Base-by-base conservation (phyloP, 2,329 filamentous ascomycete genomes). In the Verticillium longisporum region DNA sequence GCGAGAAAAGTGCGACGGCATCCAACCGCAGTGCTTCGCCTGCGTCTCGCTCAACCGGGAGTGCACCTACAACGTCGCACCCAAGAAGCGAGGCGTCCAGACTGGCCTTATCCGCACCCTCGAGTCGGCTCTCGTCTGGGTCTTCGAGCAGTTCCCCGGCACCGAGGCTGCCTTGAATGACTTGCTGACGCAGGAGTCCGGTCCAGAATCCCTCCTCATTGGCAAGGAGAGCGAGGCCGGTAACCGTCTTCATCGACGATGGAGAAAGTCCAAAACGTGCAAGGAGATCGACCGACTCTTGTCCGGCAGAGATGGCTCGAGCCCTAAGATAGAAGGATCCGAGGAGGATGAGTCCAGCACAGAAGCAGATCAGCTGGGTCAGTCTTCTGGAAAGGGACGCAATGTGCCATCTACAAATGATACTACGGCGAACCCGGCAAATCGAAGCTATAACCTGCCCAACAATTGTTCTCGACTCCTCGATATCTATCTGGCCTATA, bases 61-160 rank as follows among this genome's bases (percentile, higher is more conserved):
- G 37, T 93, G 90, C 71, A 87, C 87, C 15, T 93, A 92, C 71
- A 85, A 88, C 63, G 82, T 88, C 60, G 86, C 85, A 60, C 86
- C 88, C 7, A 91, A 91, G 73, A 92, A 92, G 72, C 81, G 90
- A 64, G 90, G 90, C 4, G 85, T 93, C 11, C 89, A 89, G 67
- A 90, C 90, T n/a, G 90, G 90, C 15, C 92, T 92, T 69, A 88
- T 93, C 60, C 83, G 89, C 37, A 88, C 88, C 0, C 77, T 93
- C 18, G 90, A 93, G 72, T 73, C 89, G 54, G 82, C 87, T 10
- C 78, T 90, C 60, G 87, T 86, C 13, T 86, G 86, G 78, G 75
- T 89, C 1, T 88, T 91, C 63, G 81, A 85, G 62, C 82, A 83
- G 60, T 80, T 86, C 38, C 79, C 84, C 14, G 84, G 81, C 10